Conservation (phyloP, 179 eudicot species). For the Beta corolliflora region DNA sequence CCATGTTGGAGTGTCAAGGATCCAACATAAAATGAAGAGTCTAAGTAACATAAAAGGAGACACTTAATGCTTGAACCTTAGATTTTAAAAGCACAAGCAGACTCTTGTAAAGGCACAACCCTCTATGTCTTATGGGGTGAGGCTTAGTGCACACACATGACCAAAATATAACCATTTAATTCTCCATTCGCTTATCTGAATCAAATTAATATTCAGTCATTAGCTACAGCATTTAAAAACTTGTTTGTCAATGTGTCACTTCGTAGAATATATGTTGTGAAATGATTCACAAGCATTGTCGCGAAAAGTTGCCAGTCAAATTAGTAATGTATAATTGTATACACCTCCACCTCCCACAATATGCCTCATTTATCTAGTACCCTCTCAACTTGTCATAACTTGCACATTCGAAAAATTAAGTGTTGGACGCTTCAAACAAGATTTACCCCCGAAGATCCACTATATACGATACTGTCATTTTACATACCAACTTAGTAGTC, state of each 20-base stretch:
- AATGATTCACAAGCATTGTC: not conserved
- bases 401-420: not conserved
- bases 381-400: not conserved
- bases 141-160: not conserved
- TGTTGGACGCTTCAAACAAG: not conserved
- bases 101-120: not conserved
- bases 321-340: not conserved
- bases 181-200: not conserved
- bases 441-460: not conserved
- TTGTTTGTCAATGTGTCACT: not conserved
- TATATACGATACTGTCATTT: not conserved
- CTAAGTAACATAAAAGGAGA: not conserved
- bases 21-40: too few species aligned
- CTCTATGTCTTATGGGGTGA: not conserved
- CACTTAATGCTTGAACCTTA: not conserved
- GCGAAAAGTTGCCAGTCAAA: too few species aligned
- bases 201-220: too few species aligned
- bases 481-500: not conserved
- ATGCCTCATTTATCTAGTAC: not conserved
- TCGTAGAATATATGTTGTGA: too few species aligned
- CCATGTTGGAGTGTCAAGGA: too few species aligned
- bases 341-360: not conserved
- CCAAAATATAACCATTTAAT: not conserved
- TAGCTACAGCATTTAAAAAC: not conserved
- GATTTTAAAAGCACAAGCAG: not conserved